phyloP scores from a whole-genome alignment of 345 rosid species.

The Moricandia arvensis region DNA sequence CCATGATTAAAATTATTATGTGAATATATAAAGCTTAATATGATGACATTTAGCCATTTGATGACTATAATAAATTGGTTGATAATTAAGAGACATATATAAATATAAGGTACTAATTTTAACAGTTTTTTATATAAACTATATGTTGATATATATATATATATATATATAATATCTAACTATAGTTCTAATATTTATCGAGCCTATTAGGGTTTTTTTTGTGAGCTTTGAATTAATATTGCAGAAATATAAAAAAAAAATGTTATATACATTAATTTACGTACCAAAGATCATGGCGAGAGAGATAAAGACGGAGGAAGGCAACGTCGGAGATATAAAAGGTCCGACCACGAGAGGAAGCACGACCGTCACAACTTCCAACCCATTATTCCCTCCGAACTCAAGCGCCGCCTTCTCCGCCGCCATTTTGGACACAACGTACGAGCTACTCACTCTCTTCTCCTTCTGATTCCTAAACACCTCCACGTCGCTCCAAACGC shows the following conservation, averaged over 20 bases:
- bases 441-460: conserved; percentile 34
- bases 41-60: neutral
- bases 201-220: neutral
- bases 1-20: neutral
- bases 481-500: conserved; percentile 36
- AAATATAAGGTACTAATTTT: neutral
- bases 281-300: conserved; percentile 44
- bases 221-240: neutral
- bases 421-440: conserved; percentile 40
- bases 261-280: neutral
- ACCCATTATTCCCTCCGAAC: conserved; percentile 39
- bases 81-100: neutral
- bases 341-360: conserved; percentile 52
- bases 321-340: conserved; percentile 49
- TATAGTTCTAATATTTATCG: no score
- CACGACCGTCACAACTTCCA: conserved; percentile 47
- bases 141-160: no score
- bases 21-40: neutral
- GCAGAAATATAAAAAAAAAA: neutral
- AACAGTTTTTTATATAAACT: neutral
- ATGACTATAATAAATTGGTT: neutral
- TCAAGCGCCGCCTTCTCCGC: conserved; percentile 47
- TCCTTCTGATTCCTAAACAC: conserved; percentile 32
- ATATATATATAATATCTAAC: no score
- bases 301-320: conserved; percentile 37